phyloP scores from a whole-genome alignment of 2,329 filamentous ascomycete genomes.

The Xylariaceae sp. region DNA sequence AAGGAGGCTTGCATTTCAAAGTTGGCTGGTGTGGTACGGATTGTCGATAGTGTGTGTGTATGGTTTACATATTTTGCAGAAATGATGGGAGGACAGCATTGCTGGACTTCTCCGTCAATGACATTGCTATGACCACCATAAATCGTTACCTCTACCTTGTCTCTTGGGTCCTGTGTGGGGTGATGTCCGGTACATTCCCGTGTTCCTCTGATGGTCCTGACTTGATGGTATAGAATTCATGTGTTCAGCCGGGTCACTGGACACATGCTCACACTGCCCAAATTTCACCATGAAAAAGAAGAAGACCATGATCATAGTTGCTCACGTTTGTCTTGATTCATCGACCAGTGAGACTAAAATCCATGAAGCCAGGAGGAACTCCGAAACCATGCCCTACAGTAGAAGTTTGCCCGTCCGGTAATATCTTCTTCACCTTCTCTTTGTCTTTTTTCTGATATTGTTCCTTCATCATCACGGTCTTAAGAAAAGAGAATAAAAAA shows the following conservation, averaged over 20 bases:
- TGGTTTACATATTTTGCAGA: too few species aligned
- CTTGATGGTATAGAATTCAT: too few species aligned
- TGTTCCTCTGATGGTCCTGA: too few species aligned
- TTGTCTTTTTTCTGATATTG: slow-evolving; percentile 4
- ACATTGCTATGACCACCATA: slow-evolving; percentile 12
- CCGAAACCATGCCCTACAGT: slow-evolving; percentile 43
- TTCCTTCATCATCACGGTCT: background rate
- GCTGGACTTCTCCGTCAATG: slow-evolving; percentile 15
- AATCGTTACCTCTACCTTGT: too few species aligned
- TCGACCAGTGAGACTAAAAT: slow-evolving; percentile 41
- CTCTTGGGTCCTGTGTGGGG: too few species aligned
- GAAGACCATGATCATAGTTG: slow-evolving; percentile 16
- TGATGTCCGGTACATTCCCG: too few species aligned
- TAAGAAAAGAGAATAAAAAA: slow-evolving; percentile 7
- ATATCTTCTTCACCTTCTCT: slow-evolving; percentile 22
- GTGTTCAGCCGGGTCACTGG: too few species aligned
- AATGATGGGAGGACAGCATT: too few species aligned
- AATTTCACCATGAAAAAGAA: background rate
- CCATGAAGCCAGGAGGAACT: slow-evolving; percentile 39
- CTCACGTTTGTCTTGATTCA: slow-evolving; percentile 38
- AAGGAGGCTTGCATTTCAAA: too few species aligned
- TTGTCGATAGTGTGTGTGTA: slow-evolving; percentile 8
- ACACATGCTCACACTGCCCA: too few species aligned
- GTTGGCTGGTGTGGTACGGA: slow-evolving; percentile 11
- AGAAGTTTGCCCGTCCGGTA: slow-evolving; percentile 32